Percentiles rank a stretch among this genome's conserved stretches.
phyloP scores from a whole-genome alignment of 164 flowering plant genomes.

The Litsea cubeba region DNA sequence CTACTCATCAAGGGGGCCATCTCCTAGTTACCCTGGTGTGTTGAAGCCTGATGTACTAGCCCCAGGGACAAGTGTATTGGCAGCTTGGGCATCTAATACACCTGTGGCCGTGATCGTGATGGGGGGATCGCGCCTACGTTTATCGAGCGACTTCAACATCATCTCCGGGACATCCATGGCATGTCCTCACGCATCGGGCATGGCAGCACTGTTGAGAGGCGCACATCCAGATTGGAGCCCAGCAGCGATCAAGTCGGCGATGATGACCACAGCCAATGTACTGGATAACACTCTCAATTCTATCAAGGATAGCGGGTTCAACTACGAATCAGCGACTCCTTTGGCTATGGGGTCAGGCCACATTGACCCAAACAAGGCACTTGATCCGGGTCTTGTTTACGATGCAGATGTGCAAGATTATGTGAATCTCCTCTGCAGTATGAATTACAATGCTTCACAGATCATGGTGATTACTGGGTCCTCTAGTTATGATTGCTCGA shows the following conservation, averaged over 20 bases:
- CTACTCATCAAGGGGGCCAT: slow-evolving; percentile 56
- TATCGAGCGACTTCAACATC: slow-evolving; percentile 2
- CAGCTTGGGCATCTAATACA: slow-evolving; percentile 31
- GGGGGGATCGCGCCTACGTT: slow-evolving; percentile 14
- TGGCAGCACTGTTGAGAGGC: slow-evolving; percentile 4
- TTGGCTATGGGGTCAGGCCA: slow-evolving; percentile 3
- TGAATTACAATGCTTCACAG: slow-evolving; percentile 6
- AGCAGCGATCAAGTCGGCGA: slow-evolving; percentile 8
- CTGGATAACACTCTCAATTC: not conserved
- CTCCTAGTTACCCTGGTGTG: slow-evolving; percentile 27
- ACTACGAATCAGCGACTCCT: not conserved
- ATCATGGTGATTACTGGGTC: slow-evolving; percentile 37
- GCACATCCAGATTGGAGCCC: slow-evolving; percentile 8
- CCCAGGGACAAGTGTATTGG: slow-evolving; percentile 48
- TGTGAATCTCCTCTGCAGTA: slow-evolving; percentile 6
- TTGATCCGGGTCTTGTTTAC: slow-evolving; percentile 6
- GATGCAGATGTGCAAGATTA: slow-evolving; percentile 1
- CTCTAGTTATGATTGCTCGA: not conserved
- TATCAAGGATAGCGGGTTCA: not conserved
- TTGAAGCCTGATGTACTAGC: slow-evolving; percentile 63
- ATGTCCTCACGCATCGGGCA: slow-evolving; percentile 7
- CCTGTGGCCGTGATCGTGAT: not conserved
- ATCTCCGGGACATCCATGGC: slow-evolving; percentile 13
- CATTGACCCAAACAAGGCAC: slow-evolving; percentile 3
- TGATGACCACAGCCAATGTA: slow-evolving; percentile 7